Evolutionary conservation across 495 filamentous ascomycete species (phyloP), one percentile per base, ranked within the genome.

Genomic region (Thermochaetoides thermophila): DNA sequence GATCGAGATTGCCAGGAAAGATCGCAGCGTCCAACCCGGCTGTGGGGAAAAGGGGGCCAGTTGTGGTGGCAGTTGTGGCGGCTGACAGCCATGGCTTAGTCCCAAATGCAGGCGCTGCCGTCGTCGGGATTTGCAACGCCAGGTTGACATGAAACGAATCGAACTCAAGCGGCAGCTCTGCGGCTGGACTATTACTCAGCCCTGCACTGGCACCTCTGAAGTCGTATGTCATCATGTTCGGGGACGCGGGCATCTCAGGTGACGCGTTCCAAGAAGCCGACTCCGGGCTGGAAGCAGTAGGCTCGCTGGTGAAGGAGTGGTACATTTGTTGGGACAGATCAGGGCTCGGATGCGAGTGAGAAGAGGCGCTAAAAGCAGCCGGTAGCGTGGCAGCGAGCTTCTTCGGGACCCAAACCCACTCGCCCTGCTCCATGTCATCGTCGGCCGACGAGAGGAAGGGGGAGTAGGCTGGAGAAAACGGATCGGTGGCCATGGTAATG

Each of bases 391-490:
- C 5, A 14, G 22, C n/a, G 26, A 5, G n/a, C n/a, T 31, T 36
- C 24, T 26, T 38, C 11, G 27, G 32, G 10, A 36, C 22, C 36
- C 41, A 39, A 12, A 39, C 41, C 41, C 36, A 39, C 36, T 39
- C 36, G 31, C 32, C 41, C 11, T 36, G 13, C 24, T 39, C 41
- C 28, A 36, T 31, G 9, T 27, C 14, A 16, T n/a, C n/a, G n/a
- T n/a, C n/a, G n/a, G n/a, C n/a, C n/a, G n/a, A n/a, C n/a, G 29
- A 13, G 18, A 12, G 14, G 41, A 11, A 34, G 13, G 34, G 30
- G 27, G 37, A 24, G 25, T 37, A 25, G 32, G 32, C n/a, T 15
- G 31, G 40, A 24, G 17, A 5, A n/a, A n/a, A n/a, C n/a, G n/a
- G n/a, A n/a, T n/a, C n/a, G n/a, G n/a, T n/a, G n/a, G n/a, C n/a